Evolutionary conservation across 768 basidiomycete genomes (phyloP), one percentile per base, ranked within the genome.

Genomic region (Pleurotus sapidus): DNA sequence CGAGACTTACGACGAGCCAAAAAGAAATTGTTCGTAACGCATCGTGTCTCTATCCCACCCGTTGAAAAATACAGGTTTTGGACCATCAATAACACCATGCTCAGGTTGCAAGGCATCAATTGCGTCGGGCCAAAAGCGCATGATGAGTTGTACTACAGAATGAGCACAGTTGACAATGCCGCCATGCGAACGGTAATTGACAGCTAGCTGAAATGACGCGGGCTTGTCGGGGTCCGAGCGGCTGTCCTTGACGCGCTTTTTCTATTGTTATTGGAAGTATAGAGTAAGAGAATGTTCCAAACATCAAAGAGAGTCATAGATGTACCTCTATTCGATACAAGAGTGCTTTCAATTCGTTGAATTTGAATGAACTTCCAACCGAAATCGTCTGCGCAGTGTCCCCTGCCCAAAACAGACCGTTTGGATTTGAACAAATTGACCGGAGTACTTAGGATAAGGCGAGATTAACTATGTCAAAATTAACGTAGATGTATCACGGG

Each of bases 361-460:
- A 91, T 8, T 84, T 72, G 61, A 91, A 91, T 0, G 86, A 79
- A 59, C 86, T 88, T 2, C 89, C 89, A 0, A 81, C 78, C 0
- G 87, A 84, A 39, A 91, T 91, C 0, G 89, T 87, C 60, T 91
- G 89, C 0, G 89, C 88, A 0, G 89, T 90, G 64, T 91, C 89
- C 0, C 90, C 89, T 1, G 88, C 89, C 86, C 87, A 90, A 60
- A 91, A 87, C 17, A 89, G 68, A 0, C 89, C 88, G 50, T 87
- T 72, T 0, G 81, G 77, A 62, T 89, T 89, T 9, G 68, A 68
- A 59, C 86, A 89, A n/a, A 91, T 64, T 0, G 74, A 72, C 27
- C 87, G 72, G 40, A 91, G 67, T 3, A 91, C 89, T 90, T 56
- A 15, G 4, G 5, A 7, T 30, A 14, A 27, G 23, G 2, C 30